phyloP scores from a whole-genome alignment of 306 rosid species.

The Luffa aegyptiaca region DNA sequence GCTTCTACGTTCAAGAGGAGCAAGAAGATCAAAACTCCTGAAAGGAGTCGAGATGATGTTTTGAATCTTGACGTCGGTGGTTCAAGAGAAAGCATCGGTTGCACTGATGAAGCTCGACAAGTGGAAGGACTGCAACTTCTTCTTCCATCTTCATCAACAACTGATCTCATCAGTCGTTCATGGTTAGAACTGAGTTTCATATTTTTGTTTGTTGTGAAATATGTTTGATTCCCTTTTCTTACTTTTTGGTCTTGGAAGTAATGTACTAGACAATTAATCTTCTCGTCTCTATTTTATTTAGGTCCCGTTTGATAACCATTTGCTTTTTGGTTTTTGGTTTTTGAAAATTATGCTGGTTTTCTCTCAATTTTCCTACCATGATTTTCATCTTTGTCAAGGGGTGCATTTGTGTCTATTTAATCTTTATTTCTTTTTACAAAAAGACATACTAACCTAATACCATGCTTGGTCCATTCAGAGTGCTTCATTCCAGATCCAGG shows the following conservation, averaged over 20 bases:
- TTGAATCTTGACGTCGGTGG: not conserved
- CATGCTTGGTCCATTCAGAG: no score
- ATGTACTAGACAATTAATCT: not conserved
- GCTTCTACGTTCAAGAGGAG: not conserved
- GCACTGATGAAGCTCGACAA: not conserved
- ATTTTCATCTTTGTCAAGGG: no score
- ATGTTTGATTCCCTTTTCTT: not conserved
- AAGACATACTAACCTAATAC: no score
- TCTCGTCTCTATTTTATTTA: not conserved
- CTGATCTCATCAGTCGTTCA: not conserved
- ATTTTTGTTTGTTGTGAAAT: not conserved
- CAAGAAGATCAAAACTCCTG: not conserved
- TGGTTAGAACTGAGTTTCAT: not conserved
- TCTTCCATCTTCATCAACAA: not conserved
- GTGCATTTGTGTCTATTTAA: no score
- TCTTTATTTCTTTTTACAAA: no score
- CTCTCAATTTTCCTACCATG: no score
- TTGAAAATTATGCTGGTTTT: no score
- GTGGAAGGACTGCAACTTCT: not conserved
- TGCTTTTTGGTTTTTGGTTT: no score
- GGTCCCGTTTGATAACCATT: no score
- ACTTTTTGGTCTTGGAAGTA: not conserved
- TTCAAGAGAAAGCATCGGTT: not conserved
- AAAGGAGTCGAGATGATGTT: not conserved
- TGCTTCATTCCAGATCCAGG: no score